Evolutionary conservation across 2,329 filamentous ascomycete genomes (phyloP), one percentile per base, ranked within the genome.

Genomic region (Fusarium metavorans): DNA sequence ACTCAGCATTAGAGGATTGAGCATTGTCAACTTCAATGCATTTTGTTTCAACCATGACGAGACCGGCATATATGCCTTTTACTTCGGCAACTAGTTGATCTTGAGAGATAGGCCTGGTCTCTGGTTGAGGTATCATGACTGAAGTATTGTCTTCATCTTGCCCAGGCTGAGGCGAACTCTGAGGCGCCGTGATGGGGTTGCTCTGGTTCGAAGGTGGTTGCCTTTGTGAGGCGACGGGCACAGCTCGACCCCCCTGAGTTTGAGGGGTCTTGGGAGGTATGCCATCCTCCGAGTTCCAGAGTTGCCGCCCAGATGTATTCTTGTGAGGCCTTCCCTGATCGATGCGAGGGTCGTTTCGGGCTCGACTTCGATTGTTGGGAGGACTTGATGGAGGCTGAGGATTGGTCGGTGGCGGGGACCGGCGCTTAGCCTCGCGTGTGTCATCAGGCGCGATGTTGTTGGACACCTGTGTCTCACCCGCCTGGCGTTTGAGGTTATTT

Each of bases 11-110:
- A 0, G 84, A 83, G 0, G 86, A 87, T 52, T 91, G 89, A 0
- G 89, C 87, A 10, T 90, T 91, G 75, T 96, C 94, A 1, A 97
- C 92, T 64, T 97, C 93, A 0, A 97, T 95, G 76, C 95, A 96
- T 76, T 97, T 95, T 27, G 90, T 91, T 80, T 98, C 96, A 0
- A 98, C 94, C 91, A 97, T 94, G 0, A 95, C 92, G 0, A 98
- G 83, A 0, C 94, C 95, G 0, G 92, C 91, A 77, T 98, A 97
- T 5, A 97, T 97, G 0, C 92, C 92, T 67, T 95, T 95, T 0
- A 97, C 93, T 77, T 98, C 95, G 1, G 91, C 91, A 0, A 94
- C 90, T 0, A 98, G 86, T 75, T 97, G 93, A 1, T 95, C 92
- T 70, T 94, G 92, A 0, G 92, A 92, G 9, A 97, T 95, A 0